Evolutionary conservation across 1,284 basidiomycete species (phyloP).

Genomic region (Dichomitus squalens): DNA sequence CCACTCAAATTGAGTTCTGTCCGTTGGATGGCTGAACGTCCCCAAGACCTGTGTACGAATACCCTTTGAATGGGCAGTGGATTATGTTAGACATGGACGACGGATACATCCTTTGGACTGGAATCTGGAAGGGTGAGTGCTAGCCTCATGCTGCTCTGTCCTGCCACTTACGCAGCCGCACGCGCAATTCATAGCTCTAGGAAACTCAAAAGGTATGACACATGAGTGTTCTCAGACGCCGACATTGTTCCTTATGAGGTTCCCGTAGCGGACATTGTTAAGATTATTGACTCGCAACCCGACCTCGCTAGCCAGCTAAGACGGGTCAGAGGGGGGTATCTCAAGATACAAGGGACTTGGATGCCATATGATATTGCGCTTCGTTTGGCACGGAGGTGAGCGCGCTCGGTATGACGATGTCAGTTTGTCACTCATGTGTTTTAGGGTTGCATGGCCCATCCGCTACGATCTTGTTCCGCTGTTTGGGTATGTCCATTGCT

Average conservation of each 20-base stretch:
- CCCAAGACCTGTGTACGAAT: conserved; percentile 80
- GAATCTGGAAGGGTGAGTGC: conserved; percentile 81
- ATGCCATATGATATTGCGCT: conserved; percentile 87
- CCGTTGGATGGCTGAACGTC: conserved; percentile 17
- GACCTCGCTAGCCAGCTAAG: conserved; percentile 80
- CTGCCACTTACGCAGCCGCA: not conserved
- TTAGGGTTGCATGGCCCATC: conserved; percentile 86
- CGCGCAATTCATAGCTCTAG: conserved; percentile 56
- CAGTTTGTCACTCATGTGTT: not conserved
- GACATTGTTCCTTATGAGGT: conserved; percentile 1
- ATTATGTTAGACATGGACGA: conserved; percentile 93
- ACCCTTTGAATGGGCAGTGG: conserved; percentile 85
- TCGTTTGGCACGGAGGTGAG: conserved; percentile 73
- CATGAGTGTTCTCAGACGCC: not conserved
- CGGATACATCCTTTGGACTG: conserved; percentile 85
- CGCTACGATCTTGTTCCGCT: conserved; percentile 80
- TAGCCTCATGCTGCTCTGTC: not conserved
- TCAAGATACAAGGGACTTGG: conserved; percentile 89
- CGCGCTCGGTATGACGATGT: conserved; percentile 21
- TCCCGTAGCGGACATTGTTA: conserved; percentile 78
- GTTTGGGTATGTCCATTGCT: conserved; percentile 62
- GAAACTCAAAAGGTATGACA: conserved; percentile 77
- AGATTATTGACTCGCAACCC: conserved; percentile 86
- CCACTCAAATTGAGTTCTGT: no score
- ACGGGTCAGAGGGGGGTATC: conserved; percentile 81